Percentiles rank a stretch among this genome's conserved stretches.
Evolutionary conservation across 805 yeast genomes (phyloP).

Genomic region (Ogataea populi-albae): DNA sequence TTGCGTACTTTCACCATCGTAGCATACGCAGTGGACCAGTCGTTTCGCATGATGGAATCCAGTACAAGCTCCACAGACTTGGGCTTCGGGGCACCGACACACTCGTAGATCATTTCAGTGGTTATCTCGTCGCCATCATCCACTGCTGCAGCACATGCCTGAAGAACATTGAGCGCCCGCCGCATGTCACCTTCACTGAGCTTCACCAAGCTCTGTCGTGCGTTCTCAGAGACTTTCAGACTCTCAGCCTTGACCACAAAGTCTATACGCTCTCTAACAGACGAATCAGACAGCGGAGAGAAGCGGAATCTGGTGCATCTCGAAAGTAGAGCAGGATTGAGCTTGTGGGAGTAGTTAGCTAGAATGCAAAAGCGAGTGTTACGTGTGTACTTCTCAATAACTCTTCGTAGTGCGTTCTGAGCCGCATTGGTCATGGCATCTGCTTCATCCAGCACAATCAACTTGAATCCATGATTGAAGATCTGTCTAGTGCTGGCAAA

Average conservation of each 20-base stretch:
- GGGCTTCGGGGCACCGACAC: slow-evolving; percentile 95
- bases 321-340: slow-evolving; percentile 91
- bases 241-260: slow-evolving; percentile 70
- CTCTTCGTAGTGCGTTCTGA: slow-evolving; percentile 76
- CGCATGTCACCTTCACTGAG: slow-evolving; percentile 97
- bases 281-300: slow-evolving; percentile 68
- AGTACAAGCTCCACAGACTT: slow-evolving; percentile 72
- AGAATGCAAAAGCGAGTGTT: slow-evolving; percentile 94
- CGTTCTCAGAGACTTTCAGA: slow-evolving; percentile 55
- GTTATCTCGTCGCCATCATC: slow-evolving; percentile 54
- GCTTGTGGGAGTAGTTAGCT: slow-evolving; percentile 93
- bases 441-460: slow-evolving; percentile 93
- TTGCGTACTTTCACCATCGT: slow-evolving; percentile 66
- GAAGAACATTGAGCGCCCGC: slow-evolving; percentile 86
- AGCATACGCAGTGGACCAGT: slow-evolving; percentile 75
- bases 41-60: slow-evolving; percentile 77
- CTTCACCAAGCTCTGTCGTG: slow-evolving; percentile 60
- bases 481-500: slow-evolving; percentile 96
- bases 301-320: slow-evolving; percentile 95
- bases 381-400: slow-evolving; percentile 89
- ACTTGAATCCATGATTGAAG: slow-evolving; percentile 78
- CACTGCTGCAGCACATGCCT: slow-evolving; percentile 84
- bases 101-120: slow-evolving; percentile 79
- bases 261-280: slow-evolving; percentile 65
- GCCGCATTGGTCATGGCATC: slow-evolving; percentile 92